These are phyloP conservation scores for Fusarium sp. DNA, from an alignment of 2,329 filamentous ascomycete species.

Conservation along the genomic window DNA sequence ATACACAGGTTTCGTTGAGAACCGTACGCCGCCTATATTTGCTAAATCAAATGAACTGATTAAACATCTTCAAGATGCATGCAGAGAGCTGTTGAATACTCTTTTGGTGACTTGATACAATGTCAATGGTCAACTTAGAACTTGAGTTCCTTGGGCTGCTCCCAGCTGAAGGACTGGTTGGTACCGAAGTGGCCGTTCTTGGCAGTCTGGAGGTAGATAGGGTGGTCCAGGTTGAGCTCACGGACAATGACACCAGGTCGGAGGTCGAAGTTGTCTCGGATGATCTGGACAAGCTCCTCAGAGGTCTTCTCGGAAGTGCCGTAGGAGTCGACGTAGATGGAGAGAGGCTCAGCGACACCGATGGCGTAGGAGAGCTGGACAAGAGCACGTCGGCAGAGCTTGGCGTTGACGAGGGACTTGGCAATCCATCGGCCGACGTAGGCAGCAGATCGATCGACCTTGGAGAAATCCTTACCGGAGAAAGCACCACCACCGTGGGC, in stretches of 20 bases:
- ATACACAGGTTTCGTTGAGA: slow-evolving; percentile 59
- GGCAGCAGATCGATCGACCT: slow-evolving; percentile 98
- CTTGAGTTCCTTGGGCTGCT: slow-evolving; percentile 95
- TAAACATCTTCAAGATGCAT: slow-evolving; percentile 50
- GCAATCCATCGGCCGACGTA: slow-evolving; percentile 99
- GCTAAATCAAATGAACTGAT: slow-evolving; percentile 52
- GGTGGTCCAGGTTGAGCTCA: slow-evolving; percentile 93
- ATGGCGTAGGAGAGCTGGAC: slow-evolving; percentile 99
- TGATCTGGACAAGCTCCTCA: slow-evolving; percentile 94
- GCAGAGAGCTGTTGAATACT: slow-evolving; percentile 56
- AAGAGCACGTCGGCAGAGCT: slow-evolving; percentile 89
- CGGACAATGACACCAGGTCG: slow-evolving; percentile 98
- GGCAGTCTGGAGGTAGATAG: slow-evolving; percentile 98
- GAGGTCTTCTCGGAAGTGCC: slow-evolving; percentile 91
- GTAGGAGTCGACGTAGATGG: slow-evolving; percentile 97
- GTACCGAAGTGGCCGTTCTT: slow-evolving; percentile 99
- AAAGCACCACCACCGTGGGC: slow-evolving; percentile 99
- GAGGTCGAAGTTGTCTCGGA: slow-evolving; percentile 96
- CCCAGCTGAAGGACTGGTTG: slow-evolving; percentile 98
- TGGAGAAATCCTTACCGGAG: slow-evolving; percentile 99
- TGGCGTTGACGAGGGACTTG: slow-evolving; percentile 93
- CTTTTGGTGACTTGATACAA: slow-evolving; percentile 39
- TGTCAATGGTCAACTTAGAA: slow-evolving; percentile 68
- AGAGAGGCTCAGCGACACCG: slow-evolving; percentile 96
- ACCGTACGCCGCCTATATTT: slow-evolving; percentile 55